Base-by-base conservation (phyloP, 2,329 filamentous ascomycete genomes). In the Colletotrichum sp. region DNA sequence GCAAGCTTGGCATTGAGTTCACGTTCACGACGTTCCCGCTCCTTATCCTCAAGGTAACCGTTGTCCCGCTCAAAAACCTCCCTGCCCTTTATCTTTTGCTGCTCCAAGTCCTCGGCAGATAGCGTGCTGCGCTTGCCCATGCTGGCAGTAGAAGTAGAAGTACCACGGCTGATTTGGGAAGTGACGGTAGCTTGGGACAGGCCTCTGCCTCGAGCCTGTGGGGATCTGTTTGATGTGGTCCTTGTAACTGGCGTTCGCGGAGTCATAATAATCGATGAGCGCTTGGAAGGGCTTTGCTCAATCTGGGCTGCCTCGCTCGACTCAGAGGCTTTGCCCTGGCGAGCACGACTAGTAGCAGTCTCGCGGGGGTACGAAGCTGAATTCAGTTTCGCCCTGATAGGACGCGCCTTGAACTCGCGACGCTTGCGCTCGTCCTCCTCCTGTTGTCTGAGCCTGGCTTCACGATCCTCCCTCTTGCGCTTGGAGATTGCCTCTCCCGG, bases 321-420 rank as follows among this genome's bases (percentile, higher is more conserved):
- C 28, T 81, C 80, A 68, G 84, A 75, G n/a, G 79, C 79, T 77
- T 87, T 88, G 76, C 82, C 87, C 78, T 89, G 89, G 36, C 91
- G 88, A 57, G 88, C 89, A 44, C 89, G 89, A 81, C 91, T 93
- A 52, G 91, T 84, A 78, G 88, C 82, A 13, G 90, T 93, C 63
- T 91, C 90, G 30, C 91, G 90, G 52, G 91, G 90, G 6, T 86
- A 77, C 8, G 86, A 82, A 61, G 83, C 82, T 3, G 86, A 83
- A 11, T 82, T 83, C 22, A 86, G 80, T 71, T 85, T 88, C 69
- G 85, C 83, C 57, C 88, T 88, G 48, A 91, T 81, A 22, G 92
- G 91, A 44, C 88, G 88, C 8, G 91, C 92, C 81, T 92, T 93
- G 85, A 93, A 93, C 79, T 93, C 90, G 71, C 91, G 90, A 71